These are phyloP conservation scores for Papiliotrema fonsecae DNA, from an alignment of 1,284 basidiomycete genomes.

Conservation along the genomic window DNA sequence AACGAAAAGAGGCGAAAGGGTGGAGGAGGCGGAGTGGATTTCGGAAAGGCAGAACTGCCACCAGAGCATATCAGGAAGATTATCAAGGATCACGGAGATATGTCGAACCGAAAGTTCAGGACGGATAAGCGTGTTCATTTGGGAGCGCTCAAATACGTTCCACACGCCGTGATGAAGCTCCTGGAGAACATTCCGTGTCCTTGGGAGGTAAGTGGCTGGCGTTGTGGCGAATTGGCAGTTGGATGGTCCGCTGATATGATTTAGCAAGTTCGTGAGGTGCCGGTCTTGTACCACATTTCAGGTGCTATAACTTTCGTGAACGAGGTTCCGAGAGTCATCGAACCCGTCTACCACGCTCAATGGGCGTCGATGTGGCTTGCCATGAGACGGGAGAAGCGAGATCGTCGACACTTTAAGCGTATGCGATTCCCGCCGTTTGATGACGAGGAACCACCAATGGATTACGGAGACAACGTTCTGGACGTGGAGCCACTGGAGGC, in stretches of 20 bases:
- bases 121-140: slow-evolving; percentile 99
- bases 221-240: neutral
- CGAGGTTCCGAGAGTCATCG: slow-evolving; percentile 92
- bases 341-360: slow-evolving; percentile 97
- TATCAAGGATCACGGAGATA: slow-evolving; percentile 95
- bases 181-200: slow-evolving; percentile 98
- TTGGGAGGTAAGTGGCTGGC: slow-evolving; percentile 78
- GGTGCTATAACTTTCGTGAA: slow-evolving; percentile 99
- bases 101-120: slow-evolving; percentile 92
- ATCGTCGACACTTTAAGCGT: slow-evolving; percentile 98
- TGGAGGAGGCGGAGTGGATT: slow-evolving; percentile 47
- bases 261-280: slow-evolving; percentile 92
- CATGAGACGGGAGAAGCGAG: slow-evolving; percentile 97
- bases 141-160: slow-evolving; percentile 97
- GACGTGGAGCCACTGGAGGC: slow-evolving; percentile 98
- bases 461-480: slow-evolving; percentile 97
- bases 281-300: slow-evolving; percentile 96
- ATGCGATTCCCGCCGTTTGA: slow-evolving; percentile 99
- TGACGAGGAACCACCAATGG: slow-evolving; percentile 96
- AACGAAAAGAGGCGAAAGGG: slow-evolving; percentile 45
- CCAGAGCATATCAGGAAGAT: slow-evolving; percentile 93
- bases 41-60: slow-evolving; percentile 48
- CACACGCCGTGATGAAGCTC: slow-evolving; percentile 98
- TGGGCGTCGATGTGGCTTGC: slow-evolving; percentile 99
- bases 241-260: neutral